Base-by-base conservation (phyloP, 1,139 yeast genomes). In the Hyphopichia wangnamkhiaoensis region DNA sequence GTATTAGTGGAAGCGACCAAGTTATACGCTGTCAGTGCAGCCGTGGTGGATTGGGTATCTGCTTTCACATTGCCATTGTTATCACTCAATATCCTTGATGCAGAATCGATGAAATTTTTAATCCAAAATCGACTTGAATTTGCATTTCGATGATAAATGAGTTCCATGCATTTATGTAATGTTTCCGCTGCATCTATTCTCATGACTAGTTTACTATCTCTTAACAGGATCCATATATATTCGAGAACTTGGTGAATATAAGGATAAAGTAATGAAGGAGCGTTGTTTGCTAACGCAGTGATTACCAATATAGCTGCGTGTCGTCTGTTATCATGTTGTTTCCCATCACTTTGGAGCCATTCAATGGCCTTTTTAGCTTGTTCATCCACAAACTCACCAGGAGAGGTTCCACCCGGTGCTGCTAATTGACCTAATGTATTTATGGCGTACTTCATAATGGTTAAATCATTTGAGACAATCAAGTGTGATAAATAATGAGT, bases 231-330 rank as follows among this genome's bases (percentile, higher is more conserved):
- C 97, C 98, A 91, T 16, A 93, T 79, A 49, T 85, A 83, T 40
- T 87, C 90, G 44, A 91, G 68, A 10, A 91, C 83, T 36, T 85
- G 86, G 43, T 84, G 82, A 20, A 89, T 84, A 58, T 86, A 88
- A 17, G 84, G 79, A 56, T 85, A 86, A 38, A 93, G 68, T 37
- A 90, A 69, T 10, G 95, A 87, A 1, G 98, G 96, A 3, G 95
- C 86, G 55, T 89, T 87, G 41, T 81, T 81, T 0, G 97, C 96
- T 46, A 93, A 74, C 0, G 97, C 86, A 12, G 85, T 79, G 34
- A 93, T 78, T 41, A 90, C 84, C 40, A 93, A 70, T 15, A 93
- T 84, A 1, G 98, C 96, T 0, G 97, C 96, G 59, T 90, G 96
- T 46, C 95, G 78, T 53, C 95, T 77, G 39, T 78, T 78, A 51